These are phyloP conservation scores for Magnolia sinica DNA, from an alignment of 164 flowering plant species.

Conservation along the genomic window DNA sequence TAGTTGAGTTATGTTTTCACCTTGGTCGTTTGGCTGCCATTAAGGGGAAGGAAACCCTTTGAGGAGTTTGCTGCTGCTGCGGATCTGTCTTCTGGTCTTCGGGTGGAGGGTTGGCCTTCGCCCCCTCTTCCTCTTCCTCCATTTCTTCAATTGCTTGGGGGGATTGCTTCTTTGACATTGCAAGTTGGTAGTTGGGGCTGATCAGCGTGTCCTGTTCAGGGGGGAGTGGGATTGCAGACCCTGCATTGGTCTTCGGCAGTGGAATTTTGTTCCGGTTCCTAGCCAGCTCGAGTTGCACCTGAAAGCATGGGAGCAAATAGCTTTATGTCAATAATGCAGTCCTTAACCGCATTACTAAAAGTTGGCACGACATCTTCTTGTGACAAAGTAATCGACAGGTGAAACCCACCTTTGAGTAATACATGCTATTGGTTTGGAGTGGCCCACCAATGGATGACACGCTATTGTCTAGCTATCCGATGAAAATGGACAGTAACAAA, in stretches of 20 bases:
- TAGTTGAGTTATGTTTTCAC: constrained; percentile 1
- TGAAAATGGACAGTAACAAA: too few relatives aligned
- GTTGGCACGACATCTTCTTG: too few relatives aligned
- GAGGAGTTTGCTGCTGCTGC: constrained; percentile 33
- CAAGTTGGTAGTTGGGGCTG: constrained; percentile 87
- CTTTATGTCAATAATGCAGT: too few relatives aligned
- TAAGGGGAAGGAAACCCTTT: constrained; percentile 81
- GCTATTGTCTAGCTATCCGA: too few relatives aligned
- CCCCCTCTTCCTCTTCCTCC: constrained; percentile 68
- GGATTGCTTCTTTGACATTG: constrained; percentile 52
- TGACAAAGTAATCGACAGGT: too few relatives aligned
- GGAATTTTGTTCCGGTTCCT: constrained; percentile 73
- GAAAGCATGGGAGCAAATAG: not conserved
- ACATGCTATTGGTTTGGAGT: too few relatives aligned
- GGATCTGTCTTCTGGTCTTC: constrained; percentile 19
- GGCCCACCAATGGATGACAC: too few relatives aligned
- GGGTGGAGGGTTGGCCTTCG: constrained; percentile 35
- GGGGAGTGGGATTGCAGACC: constrained; percentile 63
- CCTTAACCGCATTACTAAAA: too few relatives aligned
- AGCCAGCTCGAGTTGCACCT: constrained; percentile 75
- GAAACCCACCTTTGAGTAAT: too few relatives aligned
- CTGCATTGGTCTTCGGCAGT: constrained; percentile 62
- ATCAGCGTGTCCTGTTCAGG: constrained; percentile 81
- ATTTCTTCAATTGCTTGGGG: constrained; percentile 54
- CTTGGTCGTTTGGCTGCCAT: constrained; percentile 49